These are phyloP conservation scores for Rubroshorea leprosula DNA, from an alignment of 345 rosid species.

Conservation along the genomic window DNA sequence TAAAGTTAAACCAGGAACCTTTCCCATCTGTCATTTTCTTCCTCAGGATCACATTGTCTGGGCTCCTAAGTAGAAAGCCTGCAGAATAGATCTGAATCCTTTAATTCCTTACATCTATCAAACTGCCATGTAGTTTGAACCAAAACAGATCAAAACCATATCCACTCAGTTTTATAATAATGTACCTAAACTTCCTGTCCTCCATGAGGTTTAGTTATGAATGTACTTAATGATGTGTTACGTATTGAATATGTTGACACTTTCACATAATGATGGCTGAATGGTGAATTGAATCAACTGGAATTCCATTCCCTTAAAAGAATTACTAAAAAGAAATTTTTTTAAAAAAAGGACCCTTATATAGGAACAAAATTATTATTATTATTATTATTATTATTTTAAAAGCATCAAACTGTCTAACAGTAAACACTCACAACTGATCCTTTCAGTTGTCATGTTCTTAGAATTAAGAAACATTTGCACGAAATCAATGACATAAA, in stretches of 20 bases:
- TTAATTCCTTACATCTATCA: slow-evolving; percentile 4
- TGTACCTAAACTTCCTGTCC: slow-evolving; percentile 6
- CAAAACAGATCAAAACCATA: not conserved
- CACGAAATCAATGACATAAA: too few species aligned
- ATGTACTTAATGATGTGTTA: slow-evolving; percentile 2
- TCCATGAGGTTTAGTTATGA: slow-evolving; percentile 5
- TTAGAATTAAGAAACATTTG: too few species aligned
- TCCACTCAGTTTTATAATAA: slow-evolving; percentile 16
- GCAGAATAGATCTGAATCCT: slow-evolving; percentile 1
- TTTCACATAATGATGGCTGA: slow-evolving; percentile 1
- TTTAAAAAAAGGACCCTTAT: too few species aligned
- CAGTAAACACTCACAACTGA: too few species aligned
- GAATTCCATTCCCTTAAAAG: not conserved
- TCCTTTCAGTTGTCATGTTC: too few species aligned
- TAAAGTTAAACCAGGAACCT: slow-evolving; percentile 63
- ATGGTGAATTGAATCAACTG: not conserved
- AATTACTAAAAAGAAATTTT: too few species aligned
- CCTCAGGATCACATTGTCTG: slow-evolving; percentile 72
- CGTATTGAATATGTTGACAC: slow-evolving; percentile 8
- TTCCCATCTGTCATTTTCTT: slow-evolving; percentile 77
- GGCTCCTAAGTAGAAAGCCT: slow-evolving; percentile 36
- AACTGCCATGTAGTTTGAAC: slow-evolving; percentile 13
- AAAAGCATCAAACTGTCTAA: too few species aligned
- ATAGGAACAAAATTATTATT: too few species aligned
- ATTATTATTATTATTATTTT: too few species aligned